These are phyloP conservation scores for Ascochyta clinopodiicola DNA, from an alignment of 2,329 filamentous ascomycete species.

Conservation along the genomic window DNA sequence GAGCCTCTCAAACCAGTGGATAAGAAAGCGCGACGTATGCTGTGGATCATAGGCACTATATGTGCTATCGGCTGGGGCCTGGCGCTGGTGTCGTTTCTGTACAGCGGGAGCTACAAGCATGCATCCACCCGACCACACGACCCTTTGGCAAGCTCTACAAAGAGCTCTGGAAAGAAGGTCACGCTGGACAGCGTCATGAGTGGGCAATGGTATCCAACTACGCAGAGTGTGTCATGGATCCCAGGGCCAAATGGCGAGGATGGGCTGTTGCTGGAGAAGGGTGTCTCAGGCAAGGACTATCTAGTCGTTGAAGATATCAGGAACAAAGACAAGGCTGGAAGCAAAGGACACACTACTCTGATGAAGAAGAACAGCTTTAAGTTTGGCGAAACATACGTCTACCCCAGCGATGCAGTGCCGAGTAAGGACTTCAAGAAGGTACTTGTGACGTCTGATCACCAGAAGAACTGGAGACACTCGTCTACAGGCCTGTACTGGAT, in stretches of 20 bases:
- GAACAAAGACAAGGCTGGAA: constrained; percentile 51
- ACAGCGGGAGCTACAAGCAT: constrained; percentile 69
- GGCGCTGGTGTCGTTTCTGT: constrained; percentile 71
- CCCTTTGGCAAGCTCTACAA: constrained; percentile 67
- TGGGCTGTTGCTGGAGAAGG: constrained; percentile 80
- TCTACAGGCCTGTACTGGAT: constrained; percentile 88
- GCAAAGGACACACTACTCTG: constrained; percentile 68
- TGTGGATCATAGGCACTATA: constrained; percentile 67
- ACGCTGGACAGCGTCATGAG: constrained; percentile 73
- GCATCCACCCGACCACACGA: constrained; percentile 70
- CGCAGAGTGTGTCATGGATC: constrained; percentile 78
- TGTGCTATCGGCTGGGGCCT: constrained; percentile 72
- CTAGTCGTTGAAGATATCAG: constrained; percentile 88
- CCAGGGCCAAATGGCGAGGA: constrained; percentile 77
- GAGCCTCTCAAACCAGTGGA: constrained; percentile 64
- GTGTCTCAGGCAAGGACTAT: constrained; percentile 68
- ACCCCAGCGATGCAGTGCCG: constrained; percentile 71
- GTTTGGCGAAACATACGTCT: constrained; percentile 62
- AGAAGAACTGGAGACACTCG: constrained; percentile 89
- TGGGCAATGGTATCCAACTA: constrained; percentile 69
- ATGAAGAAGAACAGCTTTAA: constrained; percentile 74
- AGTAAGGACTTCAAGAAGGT: constrained; percentile 87
- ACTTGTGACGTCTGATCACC: constrained; percentile 73
- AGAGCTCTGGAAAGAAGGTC: constrained; percentile 73
- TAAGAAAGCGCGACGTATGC: constrained; percentile 65